Evolutionary conservation across 148 eudicot genomes (phyloP), one percentile per base, ranked within the genome.

Genomic region (Linanthus parryae): DNA sequence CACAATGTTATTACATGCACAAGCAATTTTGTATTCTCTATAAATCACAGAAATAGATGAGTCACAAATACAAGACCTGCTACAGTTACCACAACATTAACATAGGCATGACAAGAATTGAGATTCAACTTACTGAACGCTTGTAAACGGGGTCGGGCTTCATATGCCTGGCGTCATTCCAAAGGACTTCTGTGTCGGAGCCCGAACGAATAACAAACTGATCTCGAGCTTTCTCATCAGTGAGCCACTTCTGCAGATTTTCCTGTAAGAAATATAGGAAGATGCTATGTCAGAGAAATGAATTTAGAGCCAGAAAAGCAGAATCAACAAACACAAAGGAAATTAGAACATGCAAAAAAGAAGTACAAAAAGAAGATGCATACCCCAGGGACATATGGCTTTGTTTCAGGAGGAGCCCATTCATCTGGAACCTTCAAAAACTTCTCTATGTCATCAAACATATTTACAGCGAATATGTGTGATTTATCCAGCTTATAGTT

Each of bases 101-200:
- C n/a, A n/a, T n/a, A n/a, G n/a, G n/a, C n/a, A n/a, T n/a, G n/a
- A n/a, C n/a, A n/a, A n/a, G n/a, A n/a, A n/a, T n/a, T n/a, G n/a
- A n/a, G n/a, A n/a, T n/a, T n/a, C n/a, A n/a, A 44, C 89, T 60
- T 75, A 92, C 99, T 31, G 73, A 15, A 22, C 91, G 84, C 48
- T 84, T 92, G 68, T 92, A 82, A 49, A 88, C 96, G 45, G 72
- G 84, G 15, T 92, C 96, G 34, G 96, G 83, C 70, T 78, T 82
- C 65, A 69, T 21, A 12, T 81, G 99, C 48, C 99, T 88, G n/a
- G 99, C 94, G 72, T 92, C 96, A 62, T 92, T 92, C 99, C 99
- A 92, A 1, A 81, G 63, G 48, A 92, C 90, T 72, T 92, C 96
- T 2, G 96, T 79, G 67, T 87, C 99, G 15, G 65, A 50, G 42